Base-by-base conservation (phyloP, 768 basidiomycete species). In the Panus rudis region DNA sequence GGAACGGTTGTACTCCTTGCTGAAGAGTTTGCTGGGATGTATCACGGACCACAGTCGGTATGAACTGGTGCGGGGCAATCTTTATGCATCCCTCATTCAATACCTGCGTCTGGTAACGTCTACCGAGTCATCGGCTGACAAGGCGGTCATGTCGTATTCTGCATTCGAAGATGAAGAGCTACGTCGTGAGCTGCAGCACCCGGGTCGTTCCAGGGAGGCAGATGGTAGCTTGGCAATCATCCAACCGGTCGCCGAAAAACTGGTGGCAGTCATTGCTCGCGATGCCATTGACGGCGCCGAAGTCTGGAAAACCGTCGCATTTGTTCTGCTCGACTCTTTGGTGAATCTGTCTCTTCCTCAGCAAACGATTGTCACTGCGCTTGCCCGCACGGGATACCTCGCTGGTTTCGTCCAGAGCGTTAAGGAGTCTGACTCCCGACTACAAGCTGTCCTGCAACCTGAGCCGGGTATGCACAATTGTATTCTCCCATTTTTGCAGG, bases 301-400 rank as follows among this genome's bases (percentile, higher is more conserved):
- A 61, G 89, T 97, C 2, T 98, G 94, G 94, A 90, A 90, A 64
- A 93, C 92, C 3, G 79, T 97, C 13, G 89, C 93, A 7, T 97
- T 92, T 58, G 85, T 92, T 71, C 69, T 92, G 3, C 69, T 97
- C 32, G 90, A 93, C 53, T 81, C 86, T 1, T 70, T 93, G 6
- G 73, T 85, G 14, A 35, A 35, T 17, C 21, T 35, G n/a, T 6
- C 16, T 7, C n/a, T n/a, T n/a, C 84, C 79, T 62, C 81, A 83
- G 37, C 73, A 84, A 42, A 54, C 68, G 10, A 68, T 88, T 17
- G 61, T 88, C 34, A 58, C 69, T 8, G 63, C 75, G 1, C 64
- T 96, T 20, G 71, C 71, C 20, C 73, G 80, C 34, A 79, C 87
- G 52, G 93, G 94, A 0, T 84, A 84, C 54, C 60, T 97, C 47